These are phyloP conservation scores for Chaetomium strumarium DNA, from an alignment of 2,329 filamentous ascomycete genomes.

Conservation along the genomic window DNA sequence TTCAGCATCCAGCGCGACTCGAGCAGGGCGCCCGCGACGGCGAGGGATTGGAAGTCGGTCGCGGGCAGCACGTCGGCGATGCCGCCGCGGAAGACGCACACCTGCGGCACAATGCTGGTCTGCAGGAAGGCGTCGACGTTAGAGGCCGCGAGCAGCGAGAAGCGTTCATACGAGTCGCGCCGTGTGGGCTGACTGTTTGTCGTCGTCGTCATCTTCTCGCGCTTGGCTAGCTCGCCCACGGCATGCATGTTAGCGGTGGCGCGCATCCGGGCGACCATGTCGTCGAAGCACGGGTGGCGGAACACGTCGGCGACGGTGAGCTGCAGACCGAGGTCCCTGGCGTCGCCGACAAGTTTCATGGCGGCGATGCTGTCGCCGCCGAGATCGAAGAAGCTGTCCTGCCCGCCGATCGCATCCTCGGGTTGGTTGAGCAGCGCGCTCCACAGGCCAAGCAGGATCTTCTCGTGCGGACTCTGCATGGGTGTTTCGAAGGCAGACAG, in stretches of 20 bases:
- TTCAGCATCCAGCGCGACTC: constrained; percentile 23
- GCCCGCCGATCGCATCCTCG: constrained; percentile 11
- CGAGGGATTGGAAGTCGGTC: constrained; percentile 26
- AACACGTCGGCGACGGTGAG: constrained; percentile 26
- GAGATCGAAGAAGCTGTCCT: constrained; percentile 33
- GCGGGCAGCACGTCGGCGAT: constrained; percentile 23
- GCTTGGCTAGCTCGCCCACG: neutral
- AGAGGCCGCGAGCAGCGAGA: constrained; percentile 22
- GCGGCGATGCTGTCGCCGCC: constrained; percentile 33
- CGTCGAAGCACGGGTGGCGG: constrained; percentile 19
- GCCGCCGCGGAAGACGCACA: constrained; percentile 24
- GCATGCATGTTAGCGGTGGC: neutral
- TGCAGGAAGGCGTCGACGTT: constrained; percentile 24
- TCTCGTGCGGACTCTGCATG: neutral
- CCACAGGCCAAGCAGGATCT: constrained; percentile 19
- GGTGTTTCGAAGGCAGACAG: neutral
- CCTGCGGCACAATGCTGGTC: constrained; percentile 22
- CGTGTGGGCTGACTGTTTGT: neutral
- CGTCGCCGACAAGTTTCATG: constrained; percentile 42
- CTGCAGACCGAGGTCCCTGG: constrained; percentile 20
- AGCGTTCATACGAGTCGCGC: constrained; percentile 19
- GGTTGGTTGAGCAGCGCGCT: constrained; percentile 17
- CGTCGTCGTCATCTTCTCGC: neutral
- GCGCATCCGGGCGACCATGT: constrained; percentile 11
- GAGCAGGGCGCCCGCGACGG: constrained; percentile 21